These are phyloP conservation scores for Bacidia rubella DNA, from an alignment of 495 filamentous ascomycete species.

Conservation along the genomic window DNA sequence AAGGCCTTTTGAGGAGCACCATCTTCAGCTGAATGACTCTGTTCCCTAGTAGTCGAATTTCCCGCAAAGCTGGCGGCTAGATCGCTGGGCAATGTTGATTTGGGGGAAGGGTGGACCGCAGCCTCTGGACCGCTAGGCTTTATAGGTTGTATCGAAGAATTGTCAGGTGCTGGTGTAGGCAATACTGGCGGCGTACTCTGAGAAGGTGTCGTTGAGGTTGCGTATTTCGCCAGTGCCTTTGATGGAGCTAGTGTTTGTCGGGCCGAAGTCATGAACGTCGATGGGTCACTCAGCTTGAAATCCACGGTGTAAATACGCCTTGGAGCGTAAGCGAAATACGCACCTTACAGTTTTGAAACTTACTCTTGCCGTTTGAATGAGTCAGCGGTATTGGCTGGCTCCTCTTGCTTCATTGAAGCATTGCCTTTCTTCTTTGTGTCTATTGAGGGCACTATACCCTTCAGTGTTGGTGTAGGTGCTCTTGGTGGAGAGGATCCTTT, in stretches of 20 bases:
- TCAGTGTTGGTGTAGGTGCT: not conserved
- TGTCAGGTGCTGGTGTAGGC: too few species aligned
- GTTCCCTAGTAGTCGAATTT: too few species aligned
- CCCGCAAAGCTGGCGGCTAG: too few species aligned
- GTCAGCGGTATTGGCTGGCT: not conserved
- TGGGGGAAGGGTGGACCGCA: too few species aligned
- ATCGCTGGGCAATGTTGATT: too few species aligned
- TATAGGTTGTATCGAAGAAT: too few species aligned
- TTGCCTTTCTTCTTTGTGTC: not conserved
- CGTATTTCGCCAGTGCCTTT: not conserved
- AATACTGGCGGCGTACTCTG: not conserved
- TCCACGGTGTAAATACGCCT: not conserved
- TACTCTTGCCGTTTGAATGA: conserved; percentile 4
- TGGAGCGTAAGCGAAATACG: not conserved
- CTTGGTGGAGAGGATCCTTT: not conserved
- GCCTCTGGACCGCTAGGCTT: too few species aligned
- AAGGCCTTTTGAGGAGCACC: too few species aligned
- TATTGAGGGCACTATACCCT: not conserved
- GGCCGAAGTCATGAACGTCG: not conserved
- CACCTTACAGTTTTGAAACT: not conserved
- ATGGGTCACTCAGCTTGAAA: not conserved
- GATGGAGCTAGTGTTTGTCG: too few species aligned
- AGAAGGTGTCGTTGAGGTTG: not conserved
- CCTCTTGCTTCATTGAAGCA: not conserved
- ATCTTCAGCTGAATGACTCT: too few species aligned